Base-by-base conservation (phyloP, 2,329 filamentous ascomycete genomes). In the Colletotrichum paranaense region DNA sequence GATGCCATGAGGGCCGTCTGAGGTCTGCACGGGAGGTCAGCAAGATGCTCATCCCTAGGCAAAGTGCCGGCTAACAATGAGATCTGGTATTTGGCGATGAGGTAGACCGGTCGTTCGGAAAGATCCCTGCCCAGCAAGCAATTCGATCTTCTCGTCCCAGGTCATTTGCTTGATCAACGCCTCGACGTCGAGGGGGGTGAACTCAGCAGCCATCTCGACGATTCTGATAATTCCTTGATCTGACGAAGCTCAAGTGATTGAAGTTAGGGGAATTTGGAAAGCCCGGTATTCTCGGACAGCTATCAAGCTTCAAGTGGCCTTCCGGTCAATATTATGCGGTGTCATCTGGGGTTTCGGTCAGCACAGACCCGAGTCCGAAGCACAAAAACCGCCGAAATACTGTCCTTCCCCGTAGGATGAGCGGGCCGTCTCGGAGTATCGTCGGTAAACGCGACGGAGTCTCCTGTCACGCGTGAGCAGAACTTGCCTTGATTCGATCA, bases 91-190 rank as follows among this genome's bases (percentile, higher is more conserved):
- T 19, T 62, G 59, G 12, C 58, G 58, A 7, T 74, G 74, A 32
- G 74, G 67, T n/a, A 75, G 72, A 22, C 74, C 71, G 14, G 71
- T 71, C 12, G 71, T 73, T 5, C 71, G 62, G 14, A 73, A 73
- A 3, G 71, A 76, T 16, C 72, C 66, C 28, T 75, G 67, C 1
- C 74, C 74, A 7, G 75, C 74, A 24, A 76, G 74, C 11, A 76
- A 52, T 1, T 71, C 59, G 24, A 76, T 70, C 65, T 76, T 76
- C 32, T 76, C 75, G 2, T 76, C 75, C 55, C 71, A 53, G 3
- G 74, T 76, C 30, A 76, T 59, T 42, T 70, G 62, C 12, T 63
- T 32, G 19, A 75, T 55, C 42, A 75, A 66, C 19, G 65, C 73
- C 2, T 75, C 71, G 19, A 75, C 63, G 16, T 75, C 70, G 19